Percentiles rank a stretch among this genome's conserved stretches.
Evolutionary conservation across 139 green algal genomes (phyloP).

Genomic region (Coelastrella sp.): DNA sequence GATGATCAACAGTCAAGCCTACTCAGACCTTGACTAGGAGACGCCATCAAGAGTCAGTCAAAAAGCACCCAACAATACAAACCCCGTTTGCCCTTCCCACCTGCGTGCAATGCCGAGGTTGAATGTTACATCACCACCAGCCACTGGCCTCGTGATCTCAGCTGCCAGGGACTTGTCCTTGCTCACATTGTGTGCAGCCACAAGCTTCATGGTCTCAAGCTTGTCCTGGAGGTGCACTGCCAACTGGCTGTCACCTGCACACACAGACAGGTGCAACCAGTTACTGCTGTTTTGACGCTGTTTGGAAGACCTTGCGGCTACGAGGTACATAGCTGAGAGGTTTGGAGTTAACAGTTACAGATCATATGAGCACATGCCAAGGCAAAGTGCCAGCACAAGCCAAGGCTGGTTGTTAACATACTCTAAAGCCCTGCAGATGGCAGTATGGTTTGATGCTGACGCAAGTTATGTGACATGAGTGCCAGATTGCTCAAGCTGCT

Average conservation of each 20-base stretch:
- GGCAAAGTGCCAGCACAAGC: too few species aligned
- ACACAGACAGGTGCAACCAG: background rate
- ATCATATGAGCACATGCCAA: too few species aligned
- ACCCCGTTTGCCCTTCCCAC: background rate
- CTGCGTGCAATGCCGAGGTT: slow-evolving; percentile 30
- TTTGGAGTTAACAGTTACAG: too few species aligned
- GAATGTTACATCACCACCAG: slow-evolving; percentile 46
- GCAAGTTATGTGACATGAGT: too few species aligned
- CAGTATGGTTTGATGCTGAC: too few species aligned
- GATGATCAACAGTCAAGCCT: too few species aligned
- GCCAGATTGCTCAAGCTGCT: too few species aligned
- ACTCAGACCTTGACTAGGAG: too few species aligned
- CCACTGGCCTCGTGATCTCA: slow-evolving; percentile 42
- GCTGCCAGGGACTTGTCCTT: slow-evolving; percentile 46
- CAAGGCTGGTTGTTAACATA: too few species aligned
- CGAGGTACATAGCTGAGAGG: too few species aligned
- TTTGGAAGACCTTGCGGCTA: background rate
- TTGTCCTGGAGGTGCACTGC: slow-evolving; percentile 42
- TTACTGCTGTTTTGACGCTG: background rate
- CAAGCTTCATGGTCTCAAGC: slow-evolving; percentile 38
- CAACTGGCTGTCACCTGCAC: slow-evolving; percentile 43
- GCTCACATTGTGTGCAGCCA: slow-evolving; percentile 30
- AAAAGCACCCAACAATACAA: background rate
- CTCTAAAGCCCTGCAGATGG: too few species aligned
- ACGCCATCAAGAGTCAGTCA: too few species aligned